Evolutionary conservation across 352 stramenopile species (phyloP).

Genomic region (Phytophthora constricta): DNA sequence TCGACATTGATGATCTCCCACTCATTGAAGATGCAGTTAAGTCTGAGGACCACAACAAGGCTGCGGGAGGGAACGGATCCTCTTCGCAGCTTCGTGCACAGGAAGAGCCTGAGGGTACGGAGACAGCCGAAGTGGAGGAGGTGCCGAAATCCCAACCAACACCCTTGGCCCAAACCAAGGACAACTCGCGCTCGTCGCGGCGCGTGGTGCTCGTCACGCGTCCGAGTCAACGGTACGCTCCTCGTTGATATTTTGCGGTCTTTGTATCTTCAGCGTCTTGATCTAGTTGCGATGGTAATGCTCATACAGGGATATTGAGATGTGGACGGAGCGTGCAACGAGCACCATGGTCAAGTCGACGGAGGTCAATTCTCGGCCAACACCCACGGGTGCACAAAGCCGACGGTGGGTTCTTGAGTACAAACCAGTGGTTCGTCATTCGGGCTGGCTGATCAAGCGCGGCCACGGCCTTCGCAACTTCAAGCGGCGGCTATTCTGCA

Average conservation of each 20-base stretch:
- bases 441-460: conserved; percentile 89
- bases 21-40: conserved; percentile 27
- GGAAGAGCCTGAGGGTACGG: conserved; percentile 14
- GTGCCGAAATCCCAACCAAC: conserved; percentile 10
- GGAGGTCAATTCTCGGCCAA: conserved; percentile 48
- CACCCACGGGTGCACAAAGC: conserved; percentile 64
- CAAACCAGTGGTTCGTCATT: conserved; percentile 83
- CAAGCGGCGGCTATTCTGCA: conserved; percentile 87
- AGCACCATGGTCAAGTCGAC: conserved; percentile 78
- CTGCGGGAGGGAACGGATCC: conserved; percentile 8
- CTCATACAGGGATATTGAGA: conserved; percentile 68
- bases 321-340: conserved; percentile 81
- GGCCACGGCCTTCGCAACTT: conserved; percentile 82
- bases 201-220: conserved; percentile 76
- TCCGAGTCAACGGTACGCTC: conserved; percentile 66
- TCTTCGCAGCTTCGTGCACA: neutral
- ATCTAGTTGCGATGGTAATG: conserved; percentile 9
- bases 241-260: neutral
- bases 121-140: conserved; percentile 10
- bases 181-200: conserved; percentile 40
- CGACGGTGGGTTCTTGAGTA: conserved; percentile 79
- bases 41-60: conserved; percentile 18
- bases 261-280: conserved; percentile 10
- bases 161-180: conserved; percentile 13
- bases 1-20: neutral